phyloP scores from a whole-genome alignment of 371 early-diverging fungal genomes.

The Mucor mucedo region DNA sequence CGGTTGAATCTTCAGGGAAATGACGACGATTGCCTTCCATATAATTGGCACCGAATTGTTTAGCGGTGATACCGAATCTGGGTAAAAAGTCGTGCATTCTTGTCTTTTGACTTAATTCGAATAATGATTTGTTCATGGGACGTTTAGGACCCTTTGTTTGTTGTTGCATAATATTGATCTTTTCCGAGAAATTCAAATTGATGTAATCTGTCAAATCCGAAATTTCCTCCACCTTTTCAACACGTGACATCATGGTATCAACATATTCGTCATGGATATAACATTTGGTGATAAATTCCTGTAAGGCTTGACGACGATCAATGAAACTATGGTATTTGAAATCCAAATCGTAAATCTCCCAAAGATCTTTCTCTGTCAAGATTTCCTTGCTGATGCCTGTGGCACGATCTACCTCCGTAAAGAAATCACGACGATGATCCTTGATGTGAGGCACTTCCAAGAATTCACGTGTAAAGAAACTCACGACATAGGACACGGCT shows the following conservation, averaged over 20 bases:
- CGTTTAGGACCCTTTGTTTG: slow-evolving; percentile 52
- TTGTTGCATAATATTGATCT: slow-evolving; percentile 60
- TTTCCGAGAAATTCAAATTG: slow-evolving; percentile 67
- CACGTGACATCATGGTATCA: slow-evolving; percentile 49
- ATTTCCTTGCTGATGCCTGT: slow-evolving; percentile 56
- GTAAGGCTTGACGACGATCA: slow-evolving; percentile 56
- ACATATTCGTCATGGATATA: slow-evolving; percentile 58
- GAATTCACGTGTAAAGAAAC: slow-evolving; percentile 74
- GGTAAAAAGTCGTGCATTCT: slow-evolving; percentile 66
- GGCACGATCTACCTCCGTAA: slow-evolving; percentile 54
- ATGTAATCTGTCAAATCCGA: slow-evolving; percentile 79
- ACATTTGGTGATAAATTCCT: slow-evolving; percentile 50
- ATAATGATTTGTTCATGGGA: slow-evolving; percentile 43
- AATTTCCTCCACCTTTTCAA: slow-evolving; percentile 73
- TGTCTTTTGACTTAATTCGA: slow-evolving; percentile 40
- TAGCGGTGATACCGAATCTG: slow-evolving; percentile 63
- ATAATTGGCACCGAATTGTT: slow-evolving; percentile 72
- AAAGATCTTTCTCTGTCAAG: slow-evolving; percentile 75
- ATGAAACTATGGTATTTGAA: slow-evolving; percentile 76
- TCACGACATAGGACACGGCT: slow-evolving; percentile 61
- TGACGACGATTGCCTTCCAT: slow-evolving; percentile 60
- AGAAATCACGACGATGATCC: slow-evolving; percentile 86
- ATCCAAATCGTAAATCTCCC: slow-evolving; percentile 90
- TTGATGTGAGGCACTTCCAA: slow-evolving; percentile 93
- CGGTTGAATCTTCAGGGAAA: slow-evolving; percentile 57